Base-by-base conservation (phyloP, 2,329 filamentous ascomycete species). In the Penicillium sp. region DNA sequence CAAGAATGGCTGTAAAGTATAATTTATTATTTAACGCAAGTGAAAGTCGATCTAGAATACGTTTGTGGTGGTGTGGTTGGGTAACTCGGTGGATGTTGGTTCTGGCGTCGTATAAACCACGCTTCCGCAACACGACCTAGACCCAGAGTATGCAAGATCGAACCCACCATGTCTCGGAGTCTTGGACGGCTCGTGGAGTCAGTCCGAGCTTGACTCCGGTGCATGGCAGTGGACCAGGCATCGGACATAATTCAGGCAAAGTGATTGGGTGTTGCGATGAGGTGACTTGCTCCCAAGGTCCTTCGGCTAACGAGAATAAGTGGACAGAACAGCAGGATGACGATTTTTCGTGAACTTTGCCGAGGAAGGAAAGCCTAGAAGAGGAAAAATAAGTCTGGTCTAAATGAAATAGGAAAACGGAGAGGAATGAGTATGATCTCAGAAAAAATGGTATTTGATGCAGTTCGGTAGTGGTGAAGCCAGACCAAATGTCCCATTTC, bases 271-370 rank as follows among this genome's bases (percentile, higher is more conserved):
- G 22, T 29, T 7, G 33, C 21, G 31, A 44, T 43, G 26, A 26
- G 39, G 29, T 56, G 26, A 54, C 22, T 56, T 60, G 49, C 56
- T 54, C 52, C 62, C 64, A 66, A 65, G 64, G 64, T 66, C 61
- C 64, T 53, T 61, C 49, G 49, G 55, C 22, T 60, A 58, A 57
- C 19, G 44, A 44, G 24, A 44, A 44, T 37, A 33, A 42, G 54
- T 56, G 56, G 58, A 56, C 49, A 37, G 27, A 52, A 37, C 56
- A 16, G 3, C 7, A 21, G 21, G 43, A 37, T 39, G 29, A 44
- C 52, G 4, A 14, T 39, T 29, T 37, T 11, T 16, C 33, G 43
- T 43, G 27, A 29, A 14, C 1, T 7, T 44, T 24, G n/a, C 35
- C 22, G 14, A 51, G 24, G 22, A 3, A 24, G 16, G n/a, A 52